phyloP scores from a whole-genome alignment of 495 filamentous ascomycete species.

The Pyrenula massariospora region DNA sequence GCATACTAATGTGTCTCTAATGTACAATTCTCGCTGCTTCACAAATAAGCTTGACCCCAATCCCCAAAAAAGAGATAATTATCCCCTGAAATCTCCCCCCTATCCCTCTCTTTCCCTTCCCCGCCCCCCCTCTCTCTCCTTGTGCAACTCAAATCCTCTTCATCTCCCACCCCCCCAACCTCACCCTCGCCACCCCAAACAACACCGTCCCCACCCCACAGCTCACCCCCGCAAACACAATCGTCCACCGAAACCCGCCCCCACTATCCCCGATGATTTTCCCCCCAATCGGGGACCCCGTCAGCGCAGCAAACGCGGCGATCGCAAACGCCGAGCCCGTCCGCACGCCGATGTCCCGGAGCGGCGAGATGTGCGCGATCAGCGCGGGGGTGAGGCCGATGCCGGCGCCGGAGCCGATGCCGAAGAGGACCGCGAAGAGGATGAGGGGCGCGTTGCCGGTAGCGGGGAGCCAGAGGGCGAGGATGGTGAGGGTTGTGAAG shows the following conservation, averaged over 20 bases:
- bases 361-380: slow-evolving; percentile 6
- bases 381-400: slow-evolving; percentile 17
- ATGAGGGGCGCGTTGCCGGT: slow-evolving; percentile 35
- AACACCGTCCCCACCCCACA: neutral
- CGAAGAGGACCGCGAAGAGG: slow-evolving; percentile 41
- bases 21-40: too few relatives aligned
- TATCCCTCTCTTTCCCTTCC: too few relatives aligned
- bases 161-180: too few relatives aligned
- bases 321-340: slow-evolving; percentile 6
- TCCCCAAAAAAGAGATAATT: too few relatives aligned
- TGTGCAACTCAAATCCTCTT: too few relatives aligned
- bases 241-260: neutral
- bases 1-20: too few relatives aligned
- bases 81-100: too few relatives aligned
- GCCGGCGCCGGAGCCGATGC: slow-evolving; percentile 50
- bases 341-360: slow-evolving; percentile 15
- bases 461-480: slow-evolving; percentile 46
- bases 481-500: slow-evolving; percentile 36
- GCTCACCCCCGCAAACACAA: neutral
- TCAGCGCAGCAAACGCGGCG: slow-evolving; percentile 38
- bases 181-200: neutral
- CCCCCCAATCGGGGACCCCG: slow-evolving; percentile 50
- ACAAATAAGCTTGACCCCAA: too few relatives aligned
- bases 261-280: neutral
- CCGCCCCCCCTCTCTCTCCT: too few relatives aligned